Evolutionary conservation across 768 basidiomycete genomes (phyloP), one percentile per base, ranked within the genome.

Genomic region (Suillus clintonianus): DNA sequence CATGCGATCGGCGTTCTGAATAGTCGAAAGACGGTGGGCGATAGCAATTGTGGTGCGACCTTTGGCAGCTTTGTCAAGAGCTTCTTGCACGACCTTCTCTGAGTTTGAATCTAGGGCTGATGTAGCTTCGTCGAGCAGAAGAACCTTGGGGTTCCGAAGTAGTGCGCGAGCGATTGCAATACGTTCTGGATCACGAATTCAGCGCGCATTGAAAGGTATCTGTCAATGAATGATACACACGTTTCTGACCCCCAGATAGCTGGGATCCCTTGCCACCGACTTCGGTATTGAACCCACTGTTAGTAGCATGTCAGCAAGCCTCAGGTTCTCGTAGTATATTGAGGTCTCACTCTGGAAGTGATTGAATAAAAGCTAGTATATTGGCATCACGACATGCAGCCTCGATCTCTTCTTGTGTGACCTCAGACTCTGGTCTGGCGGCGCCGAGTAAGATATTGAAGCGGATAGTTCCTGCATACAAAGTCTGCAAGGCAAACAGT

Each of bases 31-130:
- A 58, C 97, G 86, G 78, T 99, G 97, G 3, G 97, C 97, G 67
- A 99, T 97, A 17, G 96, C 92, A 63, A 96, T 90, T 5, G 95
- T 97, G 8, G 96, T 97, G 62, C 97, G 86, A 45, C 95, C 96
- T 78, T 88, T 91, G 3, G 95, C 89, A 11, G 96, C 97, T 70
- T 88, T 85, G 76, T 99, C 97, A 27, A 99, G 83, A 3, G 97
- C 97, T 8, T 86, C 90, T 72, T 99, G 97, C 13, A 99, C 97
- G 56, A 99, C 90, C 75, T 92, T 93, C 78, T 97, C 96, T 24
- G 91, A 94, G 70, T 89, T 89, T 7, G 92, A 93, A 74, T 97
- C 95, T 34, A 97, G 84, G 0, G 95, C 94, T 51, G 92, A 94
- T 0, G 94, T 95, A 6, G 94, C 94, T 78, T 96, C 94, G 74